Conservation (phyloP, 108 stramenopile species). For the Fragilaria radians region DNA sequence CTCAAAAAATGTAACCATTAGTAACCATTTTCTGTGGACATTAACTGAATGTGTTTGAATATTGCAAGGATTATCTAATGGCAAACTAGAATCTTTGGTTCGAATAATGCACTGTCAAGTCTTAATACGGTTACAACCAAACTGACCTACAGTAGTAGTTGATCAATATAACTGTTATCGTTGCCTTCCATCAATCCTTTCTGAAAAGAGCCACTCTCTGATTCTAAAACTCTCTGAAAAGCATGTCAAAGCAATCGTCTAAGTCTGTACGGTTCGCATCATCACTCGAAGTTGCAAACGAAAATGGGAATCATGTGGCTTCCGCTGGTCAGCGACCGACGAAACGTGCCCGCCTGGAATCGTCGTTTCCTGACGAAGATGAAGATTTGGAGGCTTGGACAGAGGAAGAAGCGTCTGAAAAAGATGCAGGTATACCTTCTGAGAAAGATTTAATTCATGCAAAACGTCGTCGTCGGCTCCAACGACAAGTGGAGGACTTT, state of each 20-base stretch:
- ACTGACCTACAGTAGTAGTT: too few relatives aligned
- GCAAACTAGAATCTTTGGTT: too few relatives aligned
- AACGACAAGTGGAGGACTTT: constrained; percentile 5
- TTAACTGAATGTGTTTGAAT: too few relatives aligned
- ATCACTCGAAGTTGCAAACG: background rate
- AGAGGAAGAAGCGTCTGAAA: constrained; percentile 20
- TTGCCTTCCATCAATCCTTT: too few relatives aligned
- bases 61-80: too few relatives aligned
- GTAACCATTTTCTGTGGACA: too few relatives aligned
- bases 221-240: too few relatives aligned
- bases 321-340: background rate
- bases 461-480: constrained; percentile 24
- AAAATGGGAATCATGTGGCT: background rate
- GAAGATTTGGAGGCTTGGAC: constrained; percentile 42
- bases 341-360: constrained; percentile 8
- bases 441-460: constrained; percentile 21
- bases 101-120: too few relatives aligned
- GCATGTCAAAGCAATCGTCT: background rate
- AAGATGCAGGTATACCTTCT: constrained; percentile 10
- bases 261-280: constrained; percentile 1
- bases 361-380: constrained; percentile 28
- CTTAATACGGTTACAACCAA: too few relatives aligned
- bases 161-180: too few relatives aligned
- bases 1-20: too few relatives aligned
- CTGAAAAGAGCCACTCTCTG: too few relatives aligned